Conservation (phyloP, 2,329 filamentous ascomycete genomes). For the Cordyceps farinosa region DNA sequence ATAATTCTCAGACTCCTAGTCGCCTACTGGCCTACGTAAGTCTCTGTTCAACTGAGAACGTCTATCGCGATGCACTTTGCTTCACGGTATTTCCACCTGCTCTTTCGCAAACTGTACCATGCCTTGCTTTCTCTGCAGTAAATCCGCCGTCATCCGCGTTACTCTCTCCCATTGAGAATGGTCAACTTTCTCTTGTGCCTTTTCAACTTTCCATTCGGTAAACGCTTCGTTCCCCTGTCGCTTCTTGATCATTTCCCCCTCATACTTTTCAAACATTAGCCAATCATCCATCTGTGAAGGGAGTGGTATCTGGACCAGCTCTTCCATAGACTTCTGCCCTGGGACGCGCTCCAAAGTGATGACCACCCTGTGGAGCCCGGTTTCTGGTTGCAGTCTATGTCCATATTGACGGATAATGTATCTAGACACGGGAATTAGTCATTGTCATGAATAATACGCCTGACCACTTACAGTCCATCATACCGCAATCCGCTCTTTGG, state of each 20-base stretch:
- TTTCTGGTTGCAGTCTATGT: constrained; percentile 37
- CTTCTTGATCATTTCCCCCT: constrained; percentile 40
- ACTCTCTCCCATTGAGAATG: constrained; percentile 28
- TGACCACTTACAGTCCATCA: constrained; percentile 51
- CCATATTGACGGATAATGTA: constrained; percentile 49
- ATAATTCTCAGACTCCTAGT: neutral
- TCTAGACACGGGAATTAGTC: constrained; percentile 29
- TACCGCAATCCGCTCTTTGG: constrained; percentile 53
- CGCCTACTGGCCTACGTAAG: neutral
- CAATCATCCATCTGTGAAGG: constrained; percentile 57
- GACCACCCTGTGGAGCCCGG: constrained; percentile 41
- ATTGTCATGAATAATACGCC: neutral
- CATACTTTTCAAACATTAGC: constrained; percentile 46
- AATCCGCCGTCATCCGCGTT: constrained; percentile 26
- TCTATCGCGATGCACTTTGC: too few relatives aligned
- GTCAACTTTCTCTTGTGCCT: constrained; percentile 29
- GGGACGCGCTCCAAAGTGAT: constrained; percentile 44
- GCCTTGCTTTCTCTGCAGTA: constrained; percentile 21
- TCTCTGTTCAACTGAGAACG: neutral
- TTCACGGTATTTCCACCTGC: neutral
- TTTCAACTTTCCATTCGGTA: constrained; percentile 39
- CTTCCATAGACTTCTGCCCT: constrained; percentile 40
- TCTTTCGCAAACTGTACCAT: neutral
- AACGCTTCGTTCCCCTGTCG: constrained; percentile 38
- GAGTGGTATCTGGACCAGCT: constrained; percentile 43